phyloP scores from a whole-genome alignment of 768 basidiomycete species.

The Leucocoprinus birnbaumii region DNA sequence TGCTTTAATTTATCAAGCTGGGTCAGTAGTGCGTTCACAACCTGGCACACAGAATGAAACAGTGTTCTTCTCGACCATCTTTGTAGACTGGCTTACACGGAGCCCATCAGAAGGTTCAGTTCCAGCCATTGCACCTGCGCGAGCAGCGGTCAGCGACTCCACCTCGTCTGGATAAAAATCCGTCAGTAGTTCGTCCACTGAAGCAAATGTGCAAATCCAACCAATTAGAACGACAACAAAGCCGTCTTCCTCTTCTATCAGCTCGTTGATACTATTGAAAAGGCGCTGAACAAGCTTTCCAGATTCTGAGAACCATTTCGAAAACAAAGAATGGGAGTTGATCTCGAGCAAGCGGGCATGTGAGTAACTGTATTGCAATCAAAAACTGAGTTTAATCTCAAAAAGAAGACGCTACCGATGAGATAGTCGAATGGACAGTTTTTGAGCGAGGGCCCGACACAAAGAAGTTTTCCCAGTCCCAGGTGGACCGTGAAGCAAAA shows the following conservation, averaged over 20 bases:
- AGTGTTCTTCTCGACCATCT: too few species aligned
- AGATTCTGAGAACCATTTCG: slow-evolving; percentile 98
- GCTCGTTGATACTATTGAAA: slow-evolving; percentile 84
- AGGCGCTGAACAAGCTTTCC: slow-evolving; percentile 96
- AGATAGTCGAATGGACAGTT: slow-evolving; percentile 86
- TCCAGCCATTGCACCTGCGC: slow-evolving; percentile 92
- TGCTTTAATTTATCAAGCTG: slow-evolving; percentile 95
- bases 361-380: slow-evolving; percentile 56
- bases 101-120: slow-evolving; percentile 95
- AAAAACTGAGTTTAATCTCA: not conserved
- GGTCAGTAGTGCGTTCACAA: slow-evolving; percentile 95
- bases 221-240: slow-evolving; percentile 96
- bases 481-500: slow-evolving; percentile 93
- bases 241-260: slow-evolving; percentile 87
- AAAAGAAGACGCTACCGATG: slow-evolving; percentile 57
- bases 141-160: slow-evolving; percentile 90
- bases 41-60: slow-evolving; percentile 41
- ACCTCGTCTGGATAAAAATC: slow-evolving; percentile 72
- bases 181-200: not conserved
- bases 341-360: slow-evolving; percentile 91
- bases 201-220: slow-evolving; percentile 21
- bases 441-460: slow-evolving; percentile 93
- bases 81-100: slow-evolving; percentile 65
- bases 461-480: slow-evolving; percentile 97
- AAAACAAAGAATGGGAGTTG: slow-evolving; percentile 97